Base-by-base conservation (phyloP, 2,329 filamentous ascomycete genomes). In the Monosporascus sp. region DNA sequence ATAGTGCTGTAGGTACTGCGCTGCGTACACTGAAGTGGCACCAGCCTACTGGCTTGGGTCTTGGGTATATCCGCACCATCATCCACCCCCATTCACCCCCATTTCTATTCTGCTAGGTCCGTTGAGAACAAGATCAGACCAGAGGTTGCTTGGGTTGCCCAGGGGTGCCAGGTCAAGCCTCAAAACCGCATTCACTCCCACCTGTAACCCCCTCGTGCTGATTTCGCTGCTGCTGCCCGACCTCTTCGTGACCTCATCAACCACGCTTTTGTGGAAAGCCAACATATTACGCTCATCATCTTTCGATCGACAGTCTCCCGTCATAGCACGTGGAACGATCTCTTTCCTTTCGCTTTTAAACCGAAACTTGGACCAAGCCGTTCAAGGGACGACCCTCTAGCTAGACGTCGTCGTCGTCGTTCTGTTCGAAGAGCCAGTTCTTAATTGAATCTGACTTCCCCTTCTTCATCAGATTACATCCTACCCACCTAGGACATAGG, bases 391-490 rank as follows among this genome's bases (percentile, higher is more conserved):
- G 22, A 22, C 43, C 22, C 14, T 31, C 38, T 41, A 18, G 11
- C 31, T 14, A 35, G 31, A 2, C 31, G 31, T 35, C 31, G 28
- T 6, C 28, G 50, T 48, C 35, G 28, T 48, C 44, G 9, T 55
- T 37, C n/a, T 50, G 53, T 58, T 55, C 55, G 52, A 40, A 49
- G 49, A 56, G 62, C 56, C 62, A 69, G 60, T 68, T 69, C 67
- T 69, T 69, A 55, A 62, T 59, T 69, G 67, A 68, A 66, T 68
- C 57, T 67, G 65, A 63, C 59, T 58, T 59, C 28, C 37, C 57
- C 53, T 52, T 35, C 45, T 59, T 56, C 15, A 37, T 20, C 47
- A 46, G 15, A 20, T n/a, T 53, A 37, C 55, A 54, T 45, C 53
- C 50, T 31, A 35, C 44, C 38, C 44, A 52, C 54, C 48, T 51